A percentile compares a stretch with the other conserved stretches of the same genome.
phyloP scores from a whole-genome alignment of 768 basidiomycete genomes.

The Auricularia heimuer region DNA sequence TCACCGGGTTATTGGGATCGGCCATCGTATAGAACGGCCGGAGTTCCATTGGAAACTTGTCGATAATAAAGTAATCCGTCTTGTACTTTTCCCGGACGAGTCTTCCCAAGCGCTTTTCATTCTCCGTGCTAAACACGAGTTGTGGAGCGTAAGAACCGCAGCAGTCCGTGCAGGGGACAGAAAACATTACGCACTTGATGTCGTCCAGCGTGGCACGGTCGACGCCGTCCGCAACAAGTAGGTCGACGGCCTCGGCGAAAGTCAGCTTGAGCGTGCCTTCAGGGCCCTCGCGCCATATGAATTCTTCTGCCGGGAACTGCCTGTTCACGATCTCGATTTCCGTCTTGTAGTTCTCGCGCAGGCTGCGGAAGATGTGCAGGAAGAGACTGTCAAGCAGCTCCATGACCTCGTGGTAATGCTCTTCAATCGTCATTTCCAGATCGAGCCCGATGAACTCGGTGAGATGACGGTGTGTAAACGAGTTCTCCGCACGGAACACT shows the following conservation, averaged over 20 bases:
- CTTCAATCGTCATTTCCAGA: conserved; percentile 97
- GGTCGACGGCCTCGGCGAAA: conserved; percentile 79
- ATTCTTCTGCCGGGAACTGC: conserved; percentile 94
- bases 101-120: conserved; percentile 87
- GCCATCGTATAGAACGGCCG: conserved; percentile 99
- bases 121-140: conserved; percentile 60
- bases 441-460: conserved; percentile 98
- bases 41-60: conserved; percentile 94
- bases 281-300: conserved; percentile 86
- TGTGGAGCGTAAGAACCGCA: conserved; percentile 5
- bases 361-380: conserved; percentile 73
- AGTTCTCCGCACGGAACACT: conserved; percentile 96
- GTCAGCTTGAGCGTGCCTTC: conserved; percentile 80
- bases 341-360: conserved; percentile 62
- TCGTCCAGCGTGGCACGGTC: conserved; percentile 73
- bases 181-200: conserved; percentile 53
- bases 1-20: conserved; percentile 79
- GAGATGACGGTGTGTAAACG: conserved; percentile 95
- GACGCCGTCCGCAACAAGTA: conserved; percentile 81
- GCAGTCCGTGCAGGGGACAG: neutral
- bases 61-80: conserved; percentile 98
- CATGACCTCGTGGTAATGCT: conserved; percentile 97
- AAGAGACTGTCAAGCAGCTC: conserved; percentile 85
- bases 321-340: conserved; percentile 75
- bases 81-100: conserved; percentile 89